Conservation (phyloP, 1,284 basidiomycete species). For the Schizophyllum commune region DNA sequence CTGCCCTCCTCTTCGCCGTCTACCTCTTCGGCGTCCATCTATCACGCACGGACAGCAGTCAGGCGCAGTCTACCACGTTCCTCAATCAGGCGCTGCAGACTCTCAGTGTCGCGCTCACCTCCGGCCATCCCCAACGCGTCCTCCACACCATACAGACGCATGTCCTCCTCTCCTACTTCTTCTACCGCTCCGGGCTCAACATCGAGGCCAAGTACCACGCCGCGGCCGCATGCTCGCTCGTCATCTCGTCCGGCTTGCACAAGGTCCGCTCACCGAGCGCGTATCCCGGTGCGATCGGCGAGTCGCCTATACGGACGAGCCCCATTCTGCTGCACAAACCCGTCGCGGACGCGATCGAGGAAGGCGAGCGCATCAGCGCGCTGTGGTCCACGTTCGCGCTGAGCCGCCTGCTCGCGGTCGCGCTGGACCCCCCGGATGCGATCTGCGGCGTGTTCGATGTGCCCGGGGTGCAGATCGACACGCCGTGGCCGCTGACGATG, state of each 20-base stretch:
- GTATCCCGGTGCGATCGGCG: slow-evolving; percentile 1
- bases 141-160: slow-evolving; percentile 51
- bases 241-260: slow-evolving; percentile 32
- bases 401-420: slow-evolving; percentile 43
- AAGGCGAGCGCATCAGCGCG: slow-evolving; percentile 49
- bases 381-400: slow-evolving; percentile 50
- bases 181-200: slow-evolving; percentile 38
- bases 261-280: slow-evolving; percentile 29
- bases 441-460: slow-evolving; percentile 37
- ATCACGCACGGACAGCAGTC: slow-evolving; percentile 26
- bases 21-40: slow-evolving; percentile 45
- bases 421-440: slow-evolving; percentile 35
- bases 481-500: slow-evolving; percentile 50
- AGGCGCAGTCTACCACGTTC: slow-evolving; percentile 29
- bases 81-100: slow-evolving; percentile 37
- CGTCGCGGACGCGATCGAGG: slow-evolving; percentile 34
- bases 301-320: slow-evolving; percentile 18
- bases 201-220: slow-evolving; percentile 37
- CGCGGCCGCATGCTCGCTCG: slow-evolving; percentile 31
- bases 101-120: slow-evolving; percentile 28
- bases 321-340: slow-evolving; percentile 2
- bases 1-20: slow-evolving; percentile 38
- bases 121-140: slow-evolving; percentile 33
- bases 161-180: slow-evolving; percentile 46
- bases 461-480: slow-evolving; percentile 42